Evolutionary conservation across 2,329 filamentous ascomycete genomes (phyloP).

Genomic region (Colletotrichum costaricense): DNA sequence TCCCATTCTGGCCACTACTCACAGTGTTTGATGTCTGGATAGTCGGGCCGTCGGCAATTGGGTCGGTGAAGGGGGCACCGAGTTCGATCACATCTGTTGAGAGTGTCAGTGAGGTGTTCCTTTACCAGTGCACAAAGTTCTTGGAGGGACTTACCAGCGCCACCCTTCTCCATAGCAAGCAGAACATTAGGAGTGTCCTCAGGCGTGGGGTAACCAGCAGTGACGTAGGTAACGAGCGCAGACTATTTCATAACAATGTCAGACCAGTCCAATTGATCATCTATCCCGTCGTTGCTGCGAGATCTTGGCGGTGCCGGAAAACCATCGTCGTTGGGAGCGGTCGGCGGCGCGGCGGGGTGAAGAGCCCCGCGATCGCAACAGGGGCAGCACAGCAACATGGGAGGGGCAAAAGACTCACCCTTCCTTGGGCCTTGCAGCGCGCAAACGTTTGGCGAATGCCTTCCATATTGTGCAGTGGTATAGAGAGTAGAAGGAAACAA

Average conservation of each 20-base stretch:
- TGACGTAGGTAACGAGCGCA: constrained; percentile 95
- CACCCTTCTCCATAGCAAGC: constrained; percentile 90
- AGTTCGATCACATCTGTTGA: constrained; percentile 89
- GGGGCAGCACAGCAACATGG: constrained; percentile 39
- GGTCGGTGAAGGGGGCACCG: constrained; percentile 96
- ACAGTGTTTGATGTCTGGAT: constrained; percentile 95
- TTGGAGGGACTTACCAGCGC: constrained; percentile 74
- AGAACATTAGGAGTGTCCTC: constrained; percentile 86
- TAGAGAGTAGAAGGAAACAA: neutral
- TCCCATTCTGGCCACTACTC: constrained; percentile 47
- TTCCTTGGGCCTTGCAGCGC: constrained; percentile 68
- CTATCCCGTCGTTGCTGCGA: neutral
- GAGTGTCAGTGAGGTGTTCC: neutral
- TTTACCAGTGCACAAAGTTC: too few relatives aligned
- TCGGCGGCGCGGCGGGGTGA: neutral
- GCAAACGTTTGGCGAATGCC: constrained; percentile 68
- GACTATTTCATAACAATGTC: constrained; percentile 59
- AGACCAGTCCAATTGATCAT: constrained; percentile 6
- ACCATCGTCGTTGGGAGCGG: neutral
- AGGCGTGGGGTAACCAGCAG: constrained; percentile 89
- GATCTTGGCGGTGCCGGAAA: neutral
- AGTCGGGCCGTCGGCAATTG: constrained; percentile 96
- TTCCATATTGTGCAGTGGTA: constrained; percentile 57
- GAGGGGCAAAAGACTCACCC: constrained; percentile 55
- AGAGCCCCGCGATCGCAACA: constrained; percentile 35